These are phyloP conservation scores for Colletotrichum nymphaeae DNA, from an alignment of 2,329 filamentous ascomycete genomes.

Conservation along the genomic window DNA sequence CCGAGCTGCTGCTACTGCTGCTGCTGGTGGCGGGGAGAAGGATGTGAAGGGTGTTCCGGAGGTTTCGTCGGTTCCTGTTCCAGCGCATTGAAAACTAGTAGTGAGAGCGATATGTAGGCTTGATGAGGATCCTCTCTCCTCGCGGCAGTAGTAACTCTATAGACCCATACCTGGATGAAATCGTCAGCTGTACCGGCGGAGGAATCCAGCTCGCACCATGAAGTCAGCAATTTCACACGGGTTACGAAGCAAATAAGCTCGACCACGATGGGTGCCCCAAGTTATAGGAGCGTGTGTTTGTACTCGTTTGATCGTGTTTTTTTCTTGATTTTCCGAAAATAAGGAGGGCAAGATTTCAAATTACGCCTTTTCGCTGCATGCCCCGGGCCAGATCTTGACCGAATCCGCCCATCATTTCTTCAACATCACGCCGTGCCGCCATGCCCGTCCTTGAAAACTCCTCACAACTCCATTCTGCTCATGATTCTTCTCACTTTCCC, in stretches of 20 bases:
- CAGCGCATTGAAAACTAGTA: background rate
- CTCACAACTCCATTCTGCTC: background rate
- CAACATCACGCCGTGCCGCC: background rate
- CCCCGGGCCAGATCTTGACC: constrained; percentile 10
- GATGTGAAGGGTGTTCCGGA: background rate
- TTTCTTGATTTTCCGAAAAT: constrained; percentile 14
- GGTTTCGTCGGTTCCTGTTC: background rate
- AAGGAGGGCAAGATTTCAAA: constrained; percentile 31
- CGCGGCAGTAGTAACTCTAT: background rate
- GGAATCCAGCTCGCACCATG: background rate
- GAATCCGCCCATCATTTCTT: constrained; percentile 1
- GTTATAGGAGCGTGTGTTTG: background rate
- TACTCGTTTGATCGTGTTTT: constrained; percentile 24
- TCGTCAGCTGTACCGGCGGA: background rate
- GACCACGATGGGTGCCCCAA: background rate
- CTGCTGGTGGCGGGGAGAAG: constrained; percentile 42
- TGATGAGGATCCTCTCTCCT: background rate
- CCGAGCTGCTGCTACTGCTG: constrained; percentile 38
- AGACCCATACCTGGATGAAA: background rate
- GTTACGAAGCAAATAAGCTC: background rate
- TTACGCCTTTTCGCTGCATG: constrained; percentile 36
- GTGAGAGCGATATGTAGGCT: background rate
- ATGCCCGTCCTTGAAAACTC: background rate
- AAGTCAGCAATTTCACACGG: background rate
- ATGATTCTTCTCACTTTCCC: background rate